phyloP scores from a whole-genome alignment of 345 rosid species.

The Sapria himalayana region DNA sequence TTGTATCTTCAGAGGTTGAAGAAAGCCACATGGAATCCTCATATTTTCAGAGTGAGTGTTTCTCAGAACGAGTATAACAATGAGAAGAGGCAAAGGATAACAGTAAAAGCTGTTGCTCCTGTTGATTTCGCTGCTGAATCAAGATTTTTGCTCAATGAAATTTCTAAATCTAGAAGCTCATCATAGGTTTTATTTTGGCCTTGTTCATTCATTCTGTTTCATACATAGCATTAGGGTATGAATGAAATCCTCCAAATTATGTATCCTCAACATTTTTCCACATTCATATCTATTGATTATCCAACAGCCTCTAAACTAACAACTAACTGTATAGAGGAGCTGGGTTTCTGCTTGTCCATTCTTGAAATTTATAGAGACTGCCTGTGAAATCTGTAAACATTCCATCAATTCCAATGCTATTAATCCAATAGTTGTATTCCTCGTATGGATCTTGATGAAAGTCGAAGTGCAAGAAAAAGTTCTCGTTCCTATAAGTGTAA shows the following conservation, averaged over 20 bases:
- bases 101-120: constrained; percentile 42
- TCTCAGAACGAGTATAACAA: constrained; percentile 58
- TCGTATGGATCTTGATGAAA: constrained; percentile 53
- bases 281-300: too few relatives aligned
- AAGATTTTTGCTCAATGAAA: constrained; percentile 48
- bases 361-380: constrained; percentile 49
- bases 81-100: constrained; percentile 81
- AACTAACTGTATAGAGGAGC: too few relatives aligned
- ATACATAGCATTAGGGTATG: too few relatives aligned
- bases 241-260: too few relatives aligned
- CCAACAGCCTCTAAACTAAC: too few relatives aligned
- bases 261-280: too few relatives aligned
- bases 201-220: not conserved
- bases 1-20: constrained; percentile 45
- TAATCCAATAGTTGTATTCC: constrained; percentile 72
- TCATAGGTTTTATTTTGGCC: constrained; percentile 5
- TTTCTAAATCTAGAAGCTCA: constrained; percentile 36
- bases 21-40: constrained; percentile 67
- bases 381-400: constrained; percentile 88
- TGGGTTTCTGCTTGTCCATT: too few relatives aligned
- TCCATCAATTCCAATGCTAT: constrained; percentile 61
- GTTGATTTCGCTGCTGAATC: constrained; percentile 67
- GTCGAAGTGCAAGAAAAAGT: constrained; percentile 28
- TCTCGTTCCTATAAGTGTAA: constrained; percentile 67
- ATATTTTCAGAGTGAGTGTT: constrained; percentile 49